A percentile compares a stretch with the other conserved stretches of the same genome.
phyloP scores from a whole-genome alignment of 148 eudicot genomes.

The Rhododendron vialii region DNA sequence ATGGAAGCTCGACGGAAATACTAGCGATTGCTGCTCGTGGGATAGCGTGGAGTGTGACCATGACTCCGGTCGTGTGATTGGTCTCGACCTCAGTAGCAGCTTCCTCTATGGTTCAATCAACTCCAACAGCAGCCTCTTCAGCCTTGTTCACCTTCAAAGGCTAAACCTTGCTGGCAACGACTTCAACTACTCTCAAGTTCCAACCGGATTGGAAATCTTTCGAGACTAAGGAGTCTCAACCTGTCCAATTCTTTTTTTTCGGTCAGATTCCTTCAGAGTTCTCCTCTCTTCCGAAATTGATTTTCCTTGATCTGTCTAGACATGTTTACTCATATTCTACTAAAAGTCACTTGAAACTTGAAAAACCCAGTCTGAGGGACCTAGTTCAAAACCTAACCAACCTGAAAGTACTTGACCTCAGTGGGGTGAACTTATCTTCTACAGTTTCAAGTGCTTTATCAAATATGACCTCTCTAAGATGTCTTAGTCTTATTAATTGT shows the following conservation, averaged over 20 bases:
- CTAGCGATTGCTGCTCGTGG: too few species aligned
- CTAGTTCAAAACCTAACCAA: too few species aligned
- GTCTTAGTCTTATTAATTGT: slow-evolving; percentile 5
- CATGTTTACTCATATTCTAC: too few species aligned
- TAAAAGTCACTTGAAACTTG: slow-evolving; percentile 4
- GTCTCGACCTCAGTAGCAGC: neutral
- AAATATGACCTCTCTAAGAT: slow-evolving; percentile 16
- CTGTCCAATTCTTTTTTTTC: neutral
- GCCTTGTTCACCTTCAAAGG: too few species aligned
- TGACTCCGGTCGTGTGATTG: neutral
- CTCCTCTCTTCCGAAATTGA: neutral
- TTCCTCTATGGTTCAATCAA: slow-evolving; percentile 6
- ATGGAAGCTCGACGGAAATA: too few species aligned
- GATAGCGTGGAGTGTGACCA: neutral
- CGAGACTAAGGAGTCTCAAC: too few species aligned
- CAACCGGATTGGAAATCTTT: too few species aligned
- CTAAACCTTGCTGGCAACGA: too few species aligned
- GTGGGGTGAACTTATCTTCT: slow-evolving; percentile 28
- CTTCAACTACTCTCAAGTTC: too few species aligned
- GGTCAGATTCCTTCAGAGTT: slow-evolving; percentile 4
- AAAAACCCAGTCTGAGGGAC: slow-evolving; percentile 6
- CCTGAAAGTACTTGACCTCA: slow-evolving; percentile 20
- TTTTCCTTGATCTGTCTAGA: neutral
- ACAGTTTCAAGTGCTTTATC: slow-evolving; percentile 12
- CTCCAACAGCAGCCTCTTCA: too few species aligned